A percentile compares a stretch with the other conserved stretches of the same genome.
Evolutionary conservation across 495 filamentous ascomycete genomes (phyloP).

Genomic region (Glonium stellatum): DNA sequence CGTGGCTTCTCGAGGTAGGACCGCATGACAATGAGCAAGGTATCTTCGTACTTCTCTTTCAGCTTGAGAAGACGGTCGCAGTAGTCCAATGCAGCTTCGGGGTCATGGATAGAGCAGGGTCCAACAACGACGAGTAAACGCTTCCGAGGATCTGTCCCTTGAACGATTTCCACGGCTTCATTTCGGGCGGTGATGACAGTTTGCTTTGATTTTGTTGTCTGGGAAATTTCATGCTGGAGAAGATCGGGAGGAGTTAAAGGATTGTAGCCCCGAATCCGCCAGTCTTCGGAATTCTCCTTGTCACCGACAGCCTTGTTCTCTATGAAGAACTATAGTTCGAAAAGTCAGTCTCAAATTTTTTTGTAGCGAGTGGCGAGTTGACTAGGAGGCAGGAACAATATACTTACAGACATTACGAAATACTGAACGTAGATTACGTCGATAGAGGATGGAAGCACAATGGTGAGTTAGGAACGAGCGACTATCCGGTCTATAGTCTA

Average conservation of each 20-base stretch:
- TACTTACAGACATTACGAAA: constrained; percentile 21
- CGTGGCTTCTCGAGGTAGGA: constrained; percentile 98
- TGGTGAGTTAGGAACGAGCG: not conserved
- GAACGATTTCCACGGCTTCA: constrained; percentile 73
- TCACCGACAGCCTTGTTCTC: constrained; percentile 87
- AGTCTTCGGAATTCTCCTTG: constrained; percentile 73
- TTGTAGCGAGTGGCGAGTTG: not conserved
- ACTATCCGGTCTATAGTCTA: not conserved
- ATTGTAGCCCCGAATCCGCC: constrained; percentile 80
- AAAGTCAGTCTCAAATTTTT: not conserved
- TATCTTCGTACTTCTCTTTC: constrained; percentile 83
- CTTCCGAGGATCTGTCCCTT: constrained; percentile 65
- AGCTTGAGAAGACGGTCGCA: constrained; percentile 72
- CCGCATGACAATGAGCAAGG: constrained; percentile 93
- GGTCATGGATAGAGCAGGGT: constrained; percentile 97
- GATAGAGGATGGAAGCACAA: not conserved
- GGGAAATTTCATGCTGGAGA: constrained; percentile 87
- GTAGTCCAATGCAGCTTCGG: constrained; percentile 85
- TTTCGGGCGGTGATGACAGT: constrained; percentile 77
- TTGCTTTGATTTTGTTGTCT: constrained; percentile 66
- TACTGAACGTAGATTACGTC: not conserved
- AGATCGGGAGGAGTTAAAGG: constrained; percentile 89
- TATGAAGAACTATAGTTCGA: constrained; percentile 62
- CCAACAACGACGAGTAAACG: constrained; percentile 89
- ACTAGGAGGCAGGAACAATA: not conserved